Evolutionary conservation across 495 filamentous ascomycete genomes (phyloP).

Genomic region (Darksidea phi): DNA sequence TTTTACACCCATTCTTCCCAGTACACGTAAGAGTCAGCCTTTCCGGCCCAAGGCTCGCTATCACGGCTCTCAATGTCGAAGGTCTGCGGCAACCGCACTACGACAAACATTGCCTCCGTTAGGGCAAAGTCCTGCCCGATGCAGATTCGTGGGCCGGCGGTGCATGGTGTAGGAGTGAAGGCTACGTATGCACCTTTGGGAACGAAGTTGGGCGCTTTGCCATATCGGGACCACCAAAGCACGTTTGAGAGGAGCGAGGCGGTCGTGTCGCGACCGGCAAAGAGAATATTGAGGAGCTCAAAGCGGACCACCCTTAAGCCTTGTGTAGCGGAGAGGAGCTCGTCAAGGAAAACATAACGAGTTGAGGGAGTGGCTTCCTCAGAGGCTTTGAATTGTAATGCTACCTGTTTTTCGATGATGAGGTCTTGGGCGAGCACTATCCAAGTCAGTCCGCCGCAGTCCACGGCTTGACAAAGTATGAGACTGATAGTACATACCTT

Average conservation of each 20-base stretch:
- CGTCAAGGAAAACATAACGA: slow-evolving; percentile 43
- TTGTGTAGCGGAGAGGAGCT: slow-evolving; percentile 38
- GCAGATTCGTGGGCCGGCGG: slow-evolving; percentile 53
- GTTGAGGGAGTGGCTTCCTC: neutral
- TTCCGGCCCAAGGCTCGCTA: slow-evolving; percentile 34
- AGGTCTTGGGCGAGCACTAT: slow-evolving; percentile 43
- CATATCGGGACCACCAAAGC: slow-evolving; percentile 40
- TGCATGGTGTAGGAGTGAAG: slow-evolving; percentile 55
- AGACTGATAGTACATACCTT: slow-evolving; percentile 15
- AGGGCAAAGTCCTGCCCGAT: slow-evolving; percentile 56
- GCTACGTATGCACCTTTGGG: slow-evolving; percentile 46
- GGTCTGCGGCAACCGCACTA: slow-evolving; percentile 61
- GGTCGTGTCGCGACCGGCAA: slow-evolving; percentile 44
- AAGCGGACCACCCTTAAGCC: slow-evolving; percentile 37
- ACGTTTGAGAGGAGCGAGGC: slow-evolving; percentile 38
- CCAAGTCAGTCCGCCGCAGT: neutral
- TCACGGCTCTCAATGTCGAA: slow-evolving; percentile 52
- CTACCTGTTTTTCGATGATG: slow-evolving; percentile 8
- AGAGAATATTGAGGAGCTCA: slow-evolving; percentile 41
- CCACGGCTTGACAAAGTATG: neutral
- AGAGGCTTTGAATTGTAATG: neutral
- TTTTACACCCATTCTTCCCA: slow-evolving; percentile 17
- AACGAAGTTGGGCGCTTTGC: slow-evolving; percentile 45
- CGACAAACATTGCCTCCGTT: slow-evolving; percentile 57
- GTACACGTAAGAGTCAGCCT: slow-evolving; percentile 34